A percentile compares a stretch with the other conserved stretches of the same genome.
Conservation (phyloP, 768 basidiomycete species). For the Hydnum rufescens region DNA sequence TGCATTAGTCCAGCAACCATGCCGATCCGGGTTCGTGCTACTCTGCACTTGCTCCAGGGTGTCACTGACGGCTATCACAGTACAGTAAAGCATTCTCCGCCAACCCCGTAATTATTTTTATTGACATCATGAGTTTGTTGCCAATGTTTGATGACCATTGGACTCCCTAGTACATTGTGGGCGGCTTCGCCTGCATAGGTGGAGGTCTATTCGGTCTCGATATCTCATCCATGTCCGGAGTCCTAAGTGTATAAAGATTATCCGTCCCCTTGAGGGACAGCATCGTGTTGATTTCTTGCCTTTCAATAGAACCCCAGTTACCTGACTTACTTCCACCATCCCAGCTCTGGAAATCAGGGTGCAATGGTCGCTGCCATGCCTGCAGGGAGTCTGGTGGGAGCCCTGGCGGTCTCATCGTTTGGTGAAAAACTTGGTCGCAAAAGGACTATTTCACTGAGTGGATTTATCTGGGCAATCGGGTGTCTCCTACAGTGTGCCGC, state of each 20-base stretch:
- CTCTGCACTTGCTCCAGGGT: too few relatives aligned
- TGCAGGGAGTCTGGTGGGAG: slow-evolving; percentile 1
- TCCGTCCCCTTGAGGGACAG: background rate
- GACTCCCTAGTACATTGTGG: slow-evolving; percentile 41
- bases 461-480: slow-evolving; percentile 53
- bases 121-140: too few relatives aligned
- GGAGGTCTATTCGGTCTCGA: slow-evolving; percentile 50
- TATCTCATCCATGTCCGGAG: slow-evolving; percentile 68
- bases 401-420: background rate
- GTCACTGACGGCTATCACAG: background rate
- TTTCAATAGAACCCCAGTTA: slow-evolving; percentile 4
- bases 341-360: slow-evolving; percentile 4
- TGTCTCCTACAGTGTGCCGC: slow-evolving; percentile 51
- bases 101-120: background rate
- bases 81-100: background rate
- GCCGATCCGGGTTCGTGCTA: too few relatives aligned
- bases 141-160: too few relatives aligned
- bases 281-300: background rate
- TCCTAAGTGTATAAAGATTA: slow-evolving; percentile 29
- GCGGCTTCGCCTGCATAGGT: slow-evolving; percentile 65
- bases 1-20: too few relatives aligned
- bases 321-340: slow-evolving; percentile 4
- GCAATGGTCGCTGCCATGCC: slow-evolving; percentile 4
- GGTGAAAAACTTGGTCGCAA: slow-evolving; percentile 7
- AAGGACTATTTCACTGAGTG: slow-evolving; percentile 38